Conservation (phyloP, 345 rosid species). For the Acer campestre region DNA sequence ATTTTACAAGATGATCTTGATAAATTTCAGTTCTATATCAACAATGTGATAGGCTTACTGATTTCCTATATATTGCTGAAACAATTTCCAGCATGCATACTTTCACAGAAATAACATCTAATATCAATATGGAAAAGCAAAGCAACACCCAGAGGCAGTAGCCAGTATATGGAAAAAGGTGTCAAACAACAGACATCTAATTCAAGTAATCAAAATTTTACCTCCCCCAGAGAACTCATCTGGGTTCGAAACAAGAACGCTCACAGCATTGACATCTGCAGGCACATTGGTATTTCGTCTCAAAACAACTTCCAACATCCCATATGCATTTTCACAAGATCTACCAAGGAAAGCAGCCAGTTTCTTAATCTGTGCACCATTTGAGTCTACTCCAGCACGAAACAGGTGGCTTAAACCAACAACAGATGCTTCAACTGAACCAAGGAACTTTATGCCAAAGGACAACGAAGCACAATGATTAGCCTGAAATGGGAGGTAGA, state of each 20-base stretch:
- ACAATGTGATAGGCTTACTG: not conserved
- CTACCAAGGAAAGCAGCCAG: conserved; percentile 66
- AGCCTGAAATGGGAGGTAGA: conserved; percentile 31
- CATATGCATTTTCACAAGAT: conserved; percentile 50
- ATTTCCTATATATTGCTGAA: not conserved
- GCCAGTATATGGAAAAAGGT: not conserved
- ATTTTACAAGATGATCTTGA: conserved; percentile 1
- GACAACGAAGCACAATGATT: conserved; percentile 28
- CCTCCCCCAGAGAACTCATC: conserved; percentile 55
- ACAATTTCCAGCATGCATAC: not conserved
- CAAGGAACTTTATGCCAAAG: conserved; percentile 43
- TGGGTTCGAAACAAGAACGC: conserved; percentile 69
- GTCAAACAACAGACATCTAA: not conserved
- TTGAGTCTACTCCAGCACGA: conserved; percentile 52
- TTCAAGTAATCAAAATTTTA: conserved; percentile 28
- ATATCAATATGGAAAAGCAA: not conserved
- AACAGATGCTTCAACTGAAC: conserved; percentile 75
- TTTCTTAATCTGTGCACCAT: conserved; percentile 68
- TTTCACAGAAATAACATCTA: not conserved
- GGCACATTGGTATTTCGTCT: conserved; percentile 73
- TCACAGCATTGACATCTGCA: conserved; percentile 80
- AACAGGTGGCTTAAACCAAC: conserved; percentile 90
- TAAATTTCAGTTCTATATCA: not conserved
- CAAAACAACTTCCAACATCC: conserved; percentile 68
- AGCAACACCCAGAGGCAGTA: not conserved